phyloP scores from a whole-genome alignment of 148 eudicot genomes.

The Chenopodium album region DNA sequence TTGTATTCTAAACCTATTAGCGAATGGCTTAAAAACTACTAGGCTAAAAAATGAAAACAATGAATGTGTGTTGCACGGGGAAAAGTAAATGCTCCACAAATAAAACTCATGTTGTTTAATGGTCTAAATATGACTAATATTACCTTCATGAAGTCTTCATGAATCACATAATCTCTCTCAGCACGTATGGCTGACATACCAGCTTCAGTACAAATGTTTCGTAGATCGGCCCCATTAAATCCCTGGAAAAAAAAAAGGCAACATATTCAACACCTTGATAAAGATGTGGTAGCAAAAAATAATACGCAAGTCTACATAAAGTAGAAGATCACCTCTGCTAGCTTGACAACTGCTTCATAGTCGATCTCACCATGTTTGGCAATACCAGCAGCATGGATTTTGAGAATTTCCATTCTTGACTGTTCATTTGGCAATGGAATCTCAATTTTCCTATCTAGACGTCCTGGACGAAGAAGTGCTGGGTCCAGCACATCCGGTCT shows the following conservation, averaged over 20 bases:
- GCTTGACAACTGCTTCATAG: conserved; percentile 96
- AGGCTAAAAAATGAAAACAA: background rate
- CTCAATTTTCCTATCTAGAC: conserved; percentile 95
- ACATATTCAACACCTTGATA: background rate
- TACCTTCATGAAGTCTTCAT: conserved; percentile 98
- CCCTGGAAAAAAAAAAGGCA: conserved; percentile 45
- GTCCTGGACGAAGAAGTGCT: conserved; percentile 99
- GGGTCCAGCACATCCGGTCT: conserved; percentile 99
- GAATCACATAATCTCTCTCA: conserved; percentile 95
- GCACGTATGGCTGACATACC: conserved; percentile 97
- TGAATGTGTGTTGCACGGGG: no score
- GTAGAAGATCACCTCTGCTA: conserved; percentile 69
- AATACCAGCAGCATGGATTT: conserved; percentile 96
- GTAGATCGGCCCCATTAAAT: conserved; percentile 92
- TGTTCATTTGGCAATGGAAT: conserved; percentile 99
- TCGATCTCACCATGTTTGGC: conserved; percentile 99
- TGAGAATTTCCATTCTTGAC: conserved; percentile 90
- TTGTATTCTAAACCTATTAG: no score
- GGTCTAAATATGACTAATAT: background rate
- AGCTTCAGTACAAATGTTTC: conserved; percentile 94
- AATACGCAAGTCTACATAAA: background rate
- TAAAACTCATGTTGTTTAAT: background rate
- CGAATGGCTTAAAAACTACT: no score
- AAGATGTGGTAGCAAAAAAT: background rate
- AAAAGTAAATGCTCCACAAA: background rate